phyloP scores from a whole-genome alignment of 805 yeast species.

The Wickerhamiella sergipiensis region DNA sequence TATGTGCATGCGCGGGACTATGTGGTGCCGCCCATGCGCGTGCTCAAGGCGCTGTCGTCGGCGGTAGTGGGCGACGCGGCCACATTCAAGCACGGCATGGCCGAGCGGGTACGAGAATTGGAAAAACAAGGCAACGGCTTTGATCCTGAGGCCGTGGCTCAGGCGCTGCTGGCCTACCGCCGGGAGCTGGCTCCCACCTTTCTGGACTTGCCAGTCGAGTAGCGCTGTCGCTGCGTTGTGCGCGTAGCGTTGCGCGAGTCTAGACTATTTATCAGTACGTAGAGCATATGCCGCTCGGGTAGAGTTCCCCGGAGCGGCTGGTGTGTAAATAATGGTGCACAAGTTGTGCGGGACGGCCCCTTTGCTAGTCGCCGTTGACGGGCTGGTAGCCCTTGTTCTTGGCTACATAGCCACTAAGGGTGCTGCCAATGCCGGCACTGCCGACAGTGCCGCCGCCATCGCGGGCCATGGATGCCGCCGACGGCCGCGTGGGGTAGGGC shows the following conservation, averaged over 20 bases:
- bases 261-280: neutral
- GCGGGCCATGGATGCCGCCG: conserved; percentile 8
- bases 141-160: neutral
- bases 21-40: conserved; percentile 1
- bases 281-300: neutral
- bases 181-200: neutral
- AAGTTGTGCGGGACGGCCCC: no score
- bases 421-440: neutral
- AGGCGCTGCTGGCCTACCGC: conserved; percentile 1
- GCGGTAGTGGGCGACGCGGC: neutral
- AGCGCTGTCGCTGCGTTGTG: no score
- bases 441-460: neutral
- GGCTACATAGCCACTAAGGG: neutral
- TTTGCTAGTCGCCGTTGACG: neutral
- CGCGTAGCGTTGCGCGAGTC: no score
- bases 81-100: neutral
- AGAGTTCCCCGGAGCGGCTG: neutral
- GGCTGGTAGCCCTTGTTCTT: conserved; percentile 2
- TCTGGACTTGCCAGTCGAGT: neutral
- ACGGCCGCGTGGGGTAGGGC: neutral
- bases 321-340: neutral
- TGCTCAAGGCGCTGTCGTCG: neutral
- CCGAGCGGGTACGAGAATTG: neutral
- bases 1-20: conserved; percentile 14
- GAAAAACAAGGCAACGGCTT: neutral